Evolutionary conservation across 495 filamentous ascomycete genomes (phyloP).

Genomic region (Cercophora scortea): DNA sequence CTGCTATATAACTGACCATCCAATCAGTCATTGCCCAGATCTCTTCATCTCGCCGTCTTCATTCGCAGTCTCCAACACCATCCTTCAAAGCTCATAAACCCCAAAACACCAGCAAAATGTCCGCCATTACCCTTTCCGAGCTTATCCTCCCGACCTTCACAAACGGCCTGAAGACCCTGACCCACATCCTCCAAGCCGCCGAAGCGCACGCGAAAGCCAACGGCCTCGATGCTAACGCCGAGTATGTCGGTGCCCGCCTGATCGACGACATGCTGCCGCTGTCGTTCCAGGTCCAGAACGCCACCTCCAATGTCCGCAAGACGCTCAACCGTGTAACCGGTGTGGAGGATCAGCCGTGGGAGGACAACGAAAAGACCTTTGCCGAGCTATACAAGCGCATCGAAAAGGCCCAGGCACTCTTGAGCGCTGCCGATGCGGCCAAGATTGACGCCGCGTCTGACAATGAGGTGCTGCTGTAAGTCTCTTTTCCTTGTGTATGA

Average conservation of each 20-base stretch:
- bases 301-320: conserved; percentile 20
- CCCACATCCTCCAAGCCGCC: conserved; percentile 19
- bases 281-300: conserved; percentile 38
- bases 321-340: conserved; percentile 9
- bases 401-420: conserved; percentile 6
- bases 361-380: conserved; percentile 17
- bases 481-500: background rate
- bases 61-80: background rate
- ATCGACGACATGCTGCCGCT: conserved; percentile 41
- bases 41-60: background rate
- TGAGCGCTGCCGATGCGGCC: conserved; percentile 30
- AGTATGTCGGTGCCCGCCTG: conserved; percentile 22
- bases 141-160: conserved; percentile 17
- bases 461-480: background rate
- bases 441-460: conserved; percentile 14
- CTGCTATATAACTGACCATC: too few relatives aligned
- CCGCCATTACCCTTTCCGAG: conserved; percentile 20
- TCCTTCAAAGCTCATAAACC: background rate
- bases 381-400: conserved; percentile 15
- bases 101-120: background rate
- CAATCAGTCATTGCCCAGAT: too few relatives aligned
- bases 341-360: background rate
- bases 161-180: conserved; percentile 19
- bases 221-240: conserved; percentile 9
- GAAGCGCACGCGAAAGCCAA: conserved; percentile 14